phyloP scores from a whole-genome alignment of 345 rosid species.

The Raphanus sativus region DNA sequence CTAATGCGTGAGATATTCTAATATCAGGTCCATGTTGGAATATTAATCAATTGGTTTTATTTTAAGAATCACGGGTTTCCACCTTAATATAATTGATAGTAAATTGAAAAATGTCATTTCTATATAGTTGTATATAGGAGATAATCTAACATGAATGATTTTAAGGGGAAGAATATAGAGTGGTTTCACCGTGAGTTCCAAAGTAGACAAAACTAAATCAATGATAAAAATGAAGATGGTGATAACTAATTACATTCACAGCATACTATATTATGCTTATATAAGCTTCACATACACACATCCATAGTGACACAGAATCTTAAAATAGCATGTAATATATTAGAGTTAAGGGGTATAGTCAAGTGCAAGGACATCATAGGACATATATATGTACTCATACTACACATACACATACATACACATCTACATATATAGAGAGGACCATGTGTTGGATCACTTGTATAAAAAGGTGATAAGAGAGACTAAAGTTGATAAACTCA shows the following conservation, averaged over 20 bases:
- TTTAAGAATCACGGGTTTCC: neutral
- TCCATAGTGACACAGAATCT: constrained; percentile 28
- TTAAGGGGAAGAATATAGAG: neutral
- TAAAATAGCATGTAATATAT: constrained; percentile 18
- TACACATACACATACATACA: constrained; percentile 9
- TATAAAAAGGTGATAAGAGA: constrained; percentile 40
- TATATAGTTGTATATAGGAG: neutral
- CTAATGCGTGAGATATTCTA: neutral
- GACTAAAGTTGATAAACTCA: constrained; percentile 2
- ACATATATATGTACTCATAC: constrained; percentile 17
- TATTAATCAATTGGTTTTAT: neutral
- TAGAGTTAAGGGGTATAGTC: constrained; percentile 20
- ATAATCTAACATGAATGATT: neutral
- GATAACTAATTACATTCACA: constrained; percentile 5
- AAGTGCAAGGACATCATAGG: constrained; percentile 16
- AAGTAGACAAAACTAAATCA: neutral
- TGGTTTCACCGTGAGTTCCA: constrained; percentile 5
- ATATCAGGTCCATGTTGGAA: neutral
- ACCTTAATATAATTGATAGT: neutral
- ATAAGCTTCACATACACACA: constrained; percentile 20
- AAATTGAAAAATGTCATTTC: neutral
- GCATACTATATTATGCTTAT: constrained; percentile 4
- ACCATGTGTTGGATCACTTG: constrained; percentile 22
- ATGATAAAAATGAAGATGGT: constrained; percentile 3
- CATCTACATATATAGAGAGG: constrained; percentile 30